Evolutionary conservation across 1,284 basidiomycete species (phyloP).

Genomic region (Cronartium ribicola): DNA sequence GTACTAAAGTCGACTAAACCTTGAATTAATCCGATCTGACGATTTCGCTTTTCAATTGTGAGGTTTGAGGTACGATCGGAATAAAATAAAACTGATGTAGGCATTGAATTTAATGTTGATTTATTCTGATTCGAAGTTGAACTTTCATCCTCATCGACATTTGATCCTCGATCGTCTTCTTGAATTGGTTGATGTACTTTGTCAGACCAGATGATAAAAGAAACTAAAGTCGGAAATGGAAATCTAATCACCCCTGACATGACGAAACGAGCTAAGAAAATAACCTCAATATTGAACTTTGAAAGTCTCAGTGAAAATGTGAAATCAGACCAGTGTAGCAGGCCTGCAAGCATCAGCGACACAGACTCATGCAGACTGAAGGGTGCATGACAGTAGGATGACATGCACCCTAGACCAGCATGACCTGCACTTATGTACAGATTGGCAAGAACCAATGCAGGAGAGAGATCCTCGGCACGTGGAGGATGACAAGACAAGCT

Average conservation of each 20-base stretch:
- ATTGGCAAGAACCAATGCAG: too few species aligned
- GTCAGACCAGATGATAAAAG: constrained; percentile 6
- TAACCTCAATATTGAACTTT: background rate
- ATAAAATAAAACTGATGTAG: constrained; percentile 19
- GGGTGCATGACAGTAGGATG: too few species aligned
- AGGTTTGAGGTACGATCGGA: constrained; percentile 12
- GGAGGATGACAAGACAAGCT: too few species aligned
- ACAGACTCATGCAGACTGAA: too few species aligned
- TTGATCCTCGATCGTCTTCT: background rate
- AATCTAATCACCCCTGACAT: background rate
- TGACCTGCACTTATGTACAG: too few species aligned
- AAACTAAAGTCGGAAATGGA: constrained; percentile 1
- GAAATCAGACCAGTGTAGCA: too few species aligned
- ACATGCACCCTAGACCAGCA: too few species aligned
- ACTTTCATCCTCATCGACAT: background rate
- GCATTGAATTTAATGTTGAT: background rate
- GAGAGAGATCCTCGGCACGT: too few species aligned
- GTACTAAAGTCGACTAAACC: constrained; percentile 32
- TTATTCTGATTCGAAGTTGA: background rate
- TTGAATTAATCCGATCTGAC: constrained; percentile 25
- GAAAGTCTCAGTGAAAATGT: background rate
- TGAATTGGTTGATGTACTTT: background rate
- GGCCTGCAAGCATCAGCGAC: too few species aligned
- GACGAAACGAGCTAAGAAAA: background rate
- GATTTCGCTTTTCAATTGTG: constrained; percentile 17